phyloP scores from a whole-genome alignment of 352 stramenopile genomes.

The Globisporangium paroecandrum region DNA sequence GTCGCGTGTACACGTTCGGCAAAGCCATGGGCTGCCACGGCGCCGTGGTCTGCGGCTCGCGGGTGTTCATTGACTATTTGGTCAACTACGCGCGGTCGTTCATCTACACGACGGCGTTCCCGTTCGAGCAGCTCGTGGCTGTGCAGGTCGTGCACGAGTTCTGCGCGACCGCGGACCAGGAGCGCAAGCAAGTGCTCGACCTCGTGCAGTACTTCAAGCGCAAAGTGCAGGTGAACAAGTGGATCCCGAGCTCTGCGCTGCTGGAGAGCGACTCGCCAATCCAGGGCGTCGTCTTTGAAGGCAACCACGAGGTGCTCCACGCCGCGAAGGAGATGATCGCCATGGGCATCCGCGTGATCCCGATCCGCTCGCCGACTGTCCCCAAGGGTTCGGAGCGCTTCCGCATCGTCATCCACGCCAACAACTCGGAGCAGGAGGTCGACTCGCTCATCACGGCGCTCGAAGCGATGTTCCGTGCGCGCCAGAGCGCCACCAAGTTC shows the following conservation, averaged over 20 bases:
- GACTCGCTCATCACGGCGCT: conserved; percentile 55
- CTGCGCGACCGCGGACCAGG: conserved; percentile 50
- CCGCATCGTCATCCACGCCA: conserved; percentile 93
- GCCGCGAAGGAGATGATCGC: conserved; percentile 67
- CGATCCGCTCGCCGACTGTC: conserved; percentile 96
- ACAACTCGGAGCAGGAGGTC: conserved; percentile 91
- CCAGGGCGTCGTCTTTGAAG: conserved; percentile 92
- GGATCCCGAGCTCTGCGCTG: conserved; percentile 45
- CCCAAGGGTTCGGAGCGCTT: conserved; percentile 92
- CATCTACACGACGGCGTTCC: conserved; percentile 96
- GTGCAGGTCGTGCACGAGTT: conserved; percentile 90
- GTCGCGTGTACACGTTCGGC: conserved; percentile 94
- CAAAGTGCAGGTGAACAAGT: conserved; percentile 27
- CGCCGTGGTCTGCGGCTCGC: conserved; percentile 90
- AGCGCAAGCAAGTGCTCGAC: conserved; percentile 34
- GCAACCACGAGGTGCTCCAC: conserved; percentile 85
- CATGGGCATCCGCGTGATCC: conserved; percentile 88
- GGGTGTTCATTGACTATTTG: conserved; percentile 90
- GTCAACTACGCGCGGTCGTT: conserved; percentile 97
- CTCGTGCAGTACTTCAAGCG: conserved; percentile 85
- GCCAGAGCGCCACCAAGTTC: not conserved
- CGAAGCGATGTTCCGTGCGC: conserved; percentile 36
- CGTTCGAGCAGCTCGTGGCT: conserved; percentile 88
- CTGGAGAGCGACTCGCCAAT: conserved; percentile 87
- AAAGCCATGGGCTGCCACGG: conserved; percentile 97